phyloP scores from a whole-genome alignment of 768 basidiomycete genomes.

The Lactarius psammicola region DNA sequence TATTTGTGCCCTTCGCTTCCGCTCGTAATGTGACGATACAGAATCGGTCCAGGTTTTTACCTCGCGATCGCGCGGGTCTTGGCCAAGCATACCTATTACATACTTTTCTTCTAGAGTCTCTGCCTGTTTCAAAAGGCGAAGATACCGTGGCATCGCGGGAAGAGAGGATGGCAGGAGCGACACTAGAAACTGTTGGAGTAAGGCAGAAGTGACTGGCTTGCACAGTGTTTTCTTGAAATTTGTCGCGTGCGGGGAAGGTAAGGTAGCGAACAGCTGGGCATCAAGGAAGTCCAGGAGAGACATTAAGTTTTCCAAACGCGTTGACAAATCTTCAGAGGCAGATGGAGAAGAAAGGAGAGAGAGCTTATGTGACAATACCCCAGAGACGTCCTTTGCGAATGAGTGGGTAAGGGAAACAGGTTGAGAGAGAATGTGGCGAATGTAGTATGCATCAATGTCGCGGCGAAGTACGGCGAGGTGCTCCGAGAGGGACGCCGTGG shows the following conservation, averaged over 20 bases:
- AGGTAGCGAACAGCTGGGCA: conserved; percentile 51
- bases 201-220: conserved; percentile 56
- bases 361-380: conserved; percentile 45
- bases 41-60: conserved; percentile 70
- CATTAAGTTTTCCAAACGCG: conserved; percentile 56
- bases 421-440: conserved; percentile 57
- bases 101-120: conserved; percentile 64
- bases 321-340: conserved; percentile 38
- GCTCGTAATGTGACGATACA: conserved; percentile 74
- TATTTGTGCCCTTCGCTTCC: conserved; percentile 63
- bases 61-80: conserved; percentile 46
- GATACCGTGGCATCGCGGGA: conserved; percentile 56
- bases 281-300: conserved; percentile 61
- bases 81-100: conserved; percentile 50
- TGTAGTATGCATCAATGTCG: conserved; percentile 57
- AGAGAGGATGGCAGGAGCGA: conserved; percentile 70
- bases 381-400: conserved; percentile 37
- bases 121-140: conserved; percentile 55
- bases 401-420: conserved; percentile 45
- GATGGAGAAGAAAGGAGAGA: conserved; percentile 48
- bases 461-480: conserved; percentile 63
- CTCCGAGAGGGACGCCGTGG: conserved; percentile 50
- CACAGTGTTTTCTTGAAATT: conserved; percentile 56
- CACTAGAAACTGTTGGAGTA: conserved; percentile 66
- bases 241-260: conserved; percentile 48